A percentile compares a stretch with the other conserved stretches of the same genome.
These are phyloP conservation scores for Castanea sativa DNA, from an alignment of 306 rosid species.

Conservation along the genomic window DNA sequence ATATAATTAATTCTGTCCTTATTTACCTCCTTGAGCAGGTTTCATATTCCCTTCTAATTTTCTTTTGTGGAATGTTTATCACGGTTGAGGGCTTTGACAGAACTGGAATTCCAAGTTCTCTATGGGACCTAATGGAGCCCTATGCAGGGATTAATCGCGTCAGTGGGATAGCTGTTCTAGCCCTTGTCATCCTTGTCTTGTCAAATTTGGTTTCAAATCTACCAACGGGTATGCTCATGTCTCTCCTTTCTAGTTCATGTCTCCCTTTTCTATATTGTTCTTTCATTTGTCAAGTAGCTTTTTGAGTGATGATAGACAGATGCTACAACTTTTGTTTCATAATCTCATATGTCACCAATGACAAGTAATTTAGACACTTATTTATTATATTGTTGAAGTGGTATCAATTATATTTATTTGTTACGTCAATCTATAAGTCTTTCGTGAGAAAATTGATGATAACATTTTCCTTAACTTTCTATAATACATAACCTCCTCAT, in stretches of 20 bases:
- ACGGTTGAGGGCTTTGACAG: slow-evolving; percentile 84
- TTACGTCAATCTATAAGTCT: too few relatives aligned
- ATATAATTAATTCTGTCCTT: neutral
- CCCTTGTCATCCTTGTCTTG: slow-evolving; percentile 62
- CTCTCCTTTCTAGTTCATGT: neutral
- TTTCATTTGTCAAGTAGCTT: neutral
- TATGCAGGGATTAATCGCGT: slow-evolving; percentile 51
- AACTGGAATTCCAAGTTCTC: slow-evolving; percentile 80
- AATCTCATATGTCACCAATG: neutral
- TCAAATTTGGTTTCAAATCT: slow-evolving; percentile 95
- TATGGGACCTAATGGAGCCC: slow-evolving; percentile 82
- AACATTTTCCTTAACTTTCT: too few relatives aligned
- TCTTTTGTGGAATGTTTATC: slow-evolving; percentile 96
- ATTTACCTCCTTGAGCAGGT: slow-evolving; percentile 50
- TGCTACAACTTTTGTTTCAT: neutral
- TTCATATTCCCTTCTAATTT: slow-evolving; percentile 80
- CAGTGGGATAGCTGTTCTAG: slow-evolving; percentile 59
- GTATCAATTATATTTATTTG: too few relatives aligned
- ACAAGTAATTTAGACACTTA: too few relatives aligned
- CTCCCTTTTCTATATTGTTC: neutral
- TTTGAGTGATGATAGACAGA: too few relatives aligned
- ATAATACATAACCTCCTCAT: too few relatives aligned
- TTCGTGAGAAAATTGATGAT: too few relatives aligned
- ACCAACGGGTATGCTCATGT: slow-evolving; percentile 66
- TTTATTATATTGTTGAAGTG: too few relatives aligned